phyloP scores from a whole-genome alignment of 345 rosid genomes.

The Citrus maxima region DNA sequence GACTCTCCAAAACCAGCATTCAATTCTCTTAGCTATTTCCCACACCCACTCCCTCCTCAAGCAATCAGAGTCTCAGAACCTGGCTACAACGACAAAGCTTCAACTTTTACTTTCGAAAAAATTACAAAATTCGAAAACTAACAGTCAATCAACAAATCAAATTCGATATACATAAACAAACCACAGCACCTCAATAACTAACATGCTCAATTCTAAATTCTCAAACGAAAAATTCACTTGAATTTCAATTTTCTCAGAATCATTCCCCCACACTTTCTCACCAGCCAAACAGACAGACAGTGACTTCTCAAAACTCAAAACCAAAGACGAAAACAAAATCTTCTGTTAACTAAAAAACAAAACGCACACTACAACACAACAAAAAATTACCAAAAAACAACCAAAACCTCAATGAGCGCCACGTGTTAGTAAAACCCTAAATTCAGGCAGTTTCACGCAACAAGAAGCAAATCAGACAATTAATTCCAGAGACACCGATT shows the following conservation, averaged over 20 bases:
- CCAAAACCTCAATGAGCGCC: neutral
- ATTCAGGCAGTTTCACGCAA: slow-evolving; percentile 1
- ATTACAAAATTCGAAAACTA: neutral
- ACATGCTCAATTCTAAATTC: neutral
- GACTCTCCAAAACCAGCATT: neutral
- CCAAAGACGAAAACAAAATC: slow-evolving; percentile 2
- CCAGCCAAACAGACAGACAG: slow-evolving; percentile 6
- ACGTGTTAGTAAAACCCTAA: neutral
- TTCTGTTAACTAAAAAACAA: neutral
- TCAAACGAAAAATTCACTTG: neutral
- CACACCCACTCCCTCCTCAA: slow-evolving; percentile 9
- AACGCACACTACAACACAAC: neutral
- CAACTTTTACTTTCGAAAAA: neutral
- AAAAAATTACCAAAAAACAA: neutral
- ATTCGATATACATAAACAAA: slow-evolving; percentile 6
- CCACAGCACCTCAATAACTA: neutral
- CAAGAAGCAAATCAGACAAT: slow-evolving; percentile 10
- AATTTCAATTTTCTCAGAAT: neutral
- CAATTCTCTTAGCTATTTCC: neutral
- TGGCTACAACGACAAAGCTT: neutral
- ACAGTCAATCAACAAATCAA: slow-evolving; percentile 5
- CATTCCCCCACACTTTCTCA: slow-evolving; percentile 3
- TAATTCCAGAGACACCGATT: slow-evolving; percentile 16
- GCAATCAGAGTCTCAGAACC: slow-evolving; percentile 10
- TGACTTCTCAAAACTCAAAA: slow-evolving; percentile 4